These are phyloP conservation scores for Berkeleyomyces basicola DNA, from an alignment of 2,329 filamentous ascomycete genomes.

Conservation along the genomic window DNA sequence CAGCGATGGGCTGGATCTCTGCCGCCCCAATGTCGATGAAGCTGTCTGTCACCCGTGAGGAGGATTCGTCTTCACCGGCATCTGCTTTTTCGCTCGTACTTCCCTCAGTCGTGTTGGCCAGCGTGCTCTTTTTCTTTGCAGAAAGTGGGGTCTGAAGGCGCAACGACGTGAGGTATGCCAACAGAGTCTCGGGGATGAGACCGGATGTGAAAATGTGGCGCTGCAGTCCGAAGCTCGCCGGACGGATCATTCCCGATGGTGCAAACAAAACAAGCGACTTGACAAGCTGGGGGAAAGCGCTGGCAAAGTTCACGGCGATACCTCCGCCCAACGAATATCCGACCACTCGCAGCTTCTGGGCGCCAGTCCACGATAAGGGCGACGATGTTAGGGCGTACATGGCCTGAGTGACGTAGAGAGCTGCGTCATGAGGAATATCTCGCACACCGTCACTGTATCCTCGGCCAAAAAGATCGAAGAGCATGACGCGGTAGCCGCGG, in stretches of 20 bases:
- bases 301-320: conserved; percentile 57
- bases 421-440: conserved; percentile 53
- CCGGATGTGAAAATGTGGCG: conserved; percentile 38
- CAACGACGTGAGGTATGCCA: conserved; percentile 30
- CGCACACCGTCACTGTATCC: conserved; percentile 49
- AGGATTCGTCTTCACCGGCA: conserved; percentile 5
- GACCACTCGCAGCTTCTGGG: conserved; percentile 43
- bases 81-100: neutral
- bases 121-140: conserved; percentile 17
- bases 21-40: conserved; percentile 26
- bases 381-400: conserved; percentile 55
- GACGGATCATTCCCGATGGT: conserved; percentile 55
- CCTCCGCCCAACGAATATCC: conserved; percentile 76
- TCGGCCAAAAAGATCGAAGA: conserved; percentile 58
- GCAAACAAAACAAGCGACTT: conserved; percentile 59
- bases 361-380: conserved; percentile 47
- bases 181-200: conserved; percentile 34
- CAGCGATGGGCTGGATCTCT: conserved; percentile 22
- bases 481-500: conserved; percentile 61
- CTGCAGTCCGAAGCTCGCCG: conserved; percentile 34
- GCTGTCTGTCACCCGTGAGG: conserved; percentile 17
- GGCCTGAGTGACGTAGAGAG: conserved; percentile 57
- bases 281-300: conserved; percentile 54
- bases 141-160: conserved; percentile 36
- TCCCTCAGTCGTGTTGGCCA: neutral